Conservation (phyloP, 2,329 filamentous ascomycete species). For the Colletotrichum viniferum region DNA sequence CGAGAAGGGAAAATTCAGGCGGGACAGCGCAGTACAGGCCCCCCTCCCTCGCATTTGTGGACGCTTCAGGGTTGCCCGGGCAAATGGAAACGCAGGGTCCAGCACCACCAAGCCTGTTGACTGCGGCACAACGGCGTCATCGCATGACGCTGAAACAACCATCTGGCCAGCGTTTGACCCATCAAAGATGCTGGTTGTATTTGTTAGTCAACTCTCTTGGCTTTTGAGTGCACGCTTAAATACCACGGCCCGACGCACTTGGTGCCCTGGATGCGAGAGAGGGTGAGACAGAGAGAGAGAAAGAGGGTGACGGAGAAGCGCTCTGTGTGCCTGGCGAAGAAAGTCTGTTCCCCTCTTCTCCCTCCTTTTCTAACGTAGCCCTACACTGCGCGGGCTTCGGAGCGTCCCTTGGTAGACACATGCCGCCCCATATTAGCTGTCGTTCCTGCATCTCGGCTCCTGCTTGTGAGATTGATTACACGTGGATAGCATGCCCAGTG, state of each 20-base stretch:
- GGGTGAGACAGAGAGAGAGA: neutral
- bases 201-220: neutral
- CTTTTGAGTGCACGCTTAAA: neutral
- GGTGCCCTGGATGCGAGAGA: neutral
- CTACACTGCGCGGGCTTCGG: neutral
- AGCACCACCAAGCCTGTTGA: neutral
- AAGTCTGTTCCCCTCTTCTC: neutral
- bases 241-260: neutral
- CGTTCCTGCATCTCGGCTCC: neutral
- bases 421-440: constrained; percentile 4
- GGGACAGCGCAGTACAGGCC: neutral
- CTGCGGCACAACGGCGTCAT: constrained; percentile 7
- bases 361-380: neutral
- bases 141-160: constrained; percentile 15
- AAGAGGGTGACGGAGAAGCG: neutral
- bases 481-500: neutral
- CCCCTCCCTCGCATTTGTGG: neutral
- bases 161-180: constrained; percentile 18
- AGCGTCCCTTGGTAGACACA: neutral
- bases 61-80: neutral
- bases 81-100: neutral
- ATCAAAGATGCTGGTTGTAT: neutral
- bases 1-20: neutral
- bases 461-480: neutral
- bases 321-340: neutral